Evolutionary conservation across 1,139 yeast species (phyloP).

Genomic region (Candida dubliniensis): DNA sequence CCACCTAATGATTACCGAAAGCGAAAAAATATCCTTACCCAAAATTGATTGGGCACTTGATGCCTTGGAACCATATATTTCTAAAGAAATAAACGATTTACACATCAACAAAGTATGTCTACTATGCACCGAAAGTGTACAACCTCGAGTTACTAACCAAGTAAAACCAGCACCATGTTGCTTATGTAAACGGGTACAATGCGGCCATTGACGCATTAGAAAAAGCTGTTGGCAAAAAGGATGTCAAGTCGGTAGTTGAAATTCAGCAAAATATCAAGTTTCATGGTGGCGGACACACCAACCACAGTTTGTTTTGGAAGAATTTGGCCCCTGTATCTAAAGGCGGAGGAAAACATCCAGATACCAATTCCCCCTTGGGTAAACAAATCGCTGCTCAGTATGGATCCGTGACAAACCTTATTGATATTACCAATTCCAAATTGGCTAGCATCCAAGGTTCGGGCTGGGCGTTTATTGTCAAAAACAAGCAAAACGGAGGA

Average conservation of each 20-base stretch:
- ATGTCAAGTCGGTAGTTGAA: slow-evolving; percentile 37
- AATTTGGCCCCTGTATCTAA: slow-evolving; percentile 41
- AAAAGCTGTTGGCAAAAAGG: slow-evolving; percentile 37
- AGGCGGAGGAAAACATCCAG: slow-evolving; percentile 44
- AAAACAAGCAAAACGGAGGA: slow-evolving; percentile 42
- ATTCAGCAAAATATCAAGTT: slow-evolving; percentile 42
- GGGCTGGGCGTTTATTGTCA: slow-evolving; percentile 51
- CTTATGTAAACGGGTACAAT: slow-evolving; percentile 44
- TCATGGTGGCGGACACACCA: slow-evolving; percentile 48
- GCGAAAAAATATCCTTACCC: slow-evolving; percentile 30
- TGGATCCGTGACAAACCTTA: slow-evolving; percentile 43
- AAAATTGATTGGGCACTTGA: slow-evolving; percentile 43
- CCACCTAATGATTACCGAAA: neutral
- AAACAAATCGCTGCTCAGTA: slow-evolving; percentile 38
- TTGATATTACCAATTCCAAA: slow-evolving; percentile 36
- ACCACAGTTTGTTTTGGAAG: slow-evolving; percentile 47
- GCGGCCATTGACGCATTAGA: slow-evolving; percentile 38
- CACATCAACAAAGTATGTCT: slow-evolving; percentile 33
- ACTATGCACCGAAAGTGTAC: slow-evolving; percentile 33
- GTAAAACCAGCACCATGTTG: slow-evolving; percentile 33
- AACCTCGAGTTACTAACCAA: slow-evolving; percentile 31
- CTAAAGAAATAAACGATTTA: slow-evolving; percentile 41
- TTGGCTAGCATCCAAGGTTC: slow-evolving; percentile 50
- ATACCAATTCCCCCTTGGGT: slow-evolving; percentile 31
- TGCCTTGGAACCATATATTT: slow-evolving; percentile 45